These are phyloP conservation scores for Clonostachys rosea DNA, from an alignment of 2,329 filamentous ascomycete genomes.

Conservation along the genomic window DNA sequence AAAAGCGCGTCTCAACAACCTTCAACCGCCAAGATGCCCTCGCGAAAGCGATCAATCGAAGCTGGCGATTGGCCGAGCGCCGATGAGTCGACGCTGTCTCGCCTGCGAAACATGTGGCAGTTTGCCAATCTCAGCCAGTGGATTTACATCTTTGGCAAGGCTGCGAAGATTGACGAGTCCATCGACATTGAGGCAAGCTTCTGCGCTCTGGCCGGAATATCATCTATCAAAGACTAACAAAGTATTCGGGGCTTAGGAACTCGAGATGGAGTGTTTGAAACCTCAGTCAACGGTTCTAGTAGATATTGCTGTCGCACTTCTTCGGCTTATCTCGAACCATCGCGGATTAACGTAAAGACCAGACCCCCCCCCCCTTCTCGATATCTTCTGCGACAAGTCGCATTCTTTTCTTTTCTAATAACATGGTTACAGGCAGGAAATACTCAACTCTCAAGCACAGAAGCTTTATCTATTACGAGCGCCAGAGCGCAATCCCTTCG, in stretches of 20 bases:
- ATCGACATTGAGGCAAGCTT: slow-evolving; percentile 78
- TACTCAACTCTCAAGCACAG: slow-evolving; percentile 90
- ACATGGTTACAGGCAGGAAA: slow-evolving; percentile 57
- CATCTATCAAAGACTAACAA: too few relatives aligned
- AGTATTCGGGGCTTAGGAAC: slow-evolving; percentile 50
- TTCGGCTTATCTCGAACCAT: slow-evolving; percentile 93
- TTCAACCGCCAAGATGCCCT: slow-evolving; percentile 1
- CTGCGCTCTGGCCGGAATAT: not conserved
- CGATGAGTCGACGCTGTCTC: slow-evolving; percentile 44
- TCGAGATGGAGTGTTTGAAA: slow-evolving; percentile 85
- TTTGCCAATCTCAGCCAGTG: slow-evolving; percentile 94
- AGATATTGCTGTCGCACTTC: slow-evolving; percentile 77
- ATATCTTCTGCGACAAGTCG: not conserved
- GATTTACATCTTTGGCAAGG: slow-evolving; percentile 84
- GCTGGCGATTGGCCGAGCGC: not conserved
- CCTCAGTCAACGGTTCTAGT: slow-evolving; percentile 69
- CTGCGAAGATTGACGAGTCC: slow-evolving; percentile 83
- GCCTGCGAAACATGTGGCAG: slow-evolving; percentile 88
- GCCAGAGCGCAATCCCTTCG: slow-evolving; percentile 78
- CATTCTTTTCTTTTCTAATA: too few relatives aligned
- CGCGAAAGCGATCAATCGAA: slow-evolving; percentile 4
- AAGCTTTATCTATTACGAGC: slow-evolving; percentile 84
- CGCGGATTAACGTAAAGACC: slow-evolving; percentile 78
- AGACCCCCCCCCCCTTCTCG: slow-evolving; percentile 3
- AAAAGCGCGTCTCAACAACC: too few relatives aligned